Base-by-base conservation (phyloP, 2,329 filamentous ascomycete species). In the Stagonosporopsis cucurbitacearum region DNA sequence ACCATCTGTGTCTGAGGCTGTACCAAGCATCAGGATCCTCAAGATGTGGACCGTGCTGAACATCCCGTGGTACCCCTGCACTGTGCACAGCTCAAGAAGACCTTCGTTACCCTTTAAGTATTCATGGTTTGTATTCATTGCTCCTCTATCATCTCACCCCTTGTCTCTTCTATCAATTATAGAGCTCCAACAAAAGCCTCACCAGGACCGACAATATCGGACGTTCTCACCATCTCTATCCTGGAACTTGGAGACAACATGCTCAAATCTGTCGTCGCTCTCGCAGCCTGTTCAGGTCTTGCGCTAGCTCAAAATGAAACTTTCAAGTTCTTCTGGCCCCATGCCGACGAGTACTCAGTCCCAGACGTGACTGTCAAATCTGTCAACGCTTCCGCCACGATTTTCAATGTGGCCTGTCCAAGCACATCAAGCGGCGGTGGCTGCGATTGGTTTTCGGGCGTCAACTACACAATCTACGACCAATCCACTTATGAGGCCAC, bases 381-480 rank as follows among this genome's bases (percentile, higher is more conserved):
- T n/a, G 47, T 36, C 30, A 36, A 42, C 23, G 30, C 47, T 13
- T 50, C 37, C 13, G 47, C 48, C 6, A 43, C 48, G 30, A 17
- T 43, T 23, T 19, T 50, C 13, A 17, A 32, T 6, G 36, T 32
- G 19, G 32, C 39, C 22, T 43, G 48, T 6, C 20, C 39, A 4
- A 37, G 12, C 4, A 20, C 15, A 4, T 32, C 36, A 17, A 22
- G 17, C 11, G 15, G 6, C 1, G 13, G 12, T 6, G 25, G 12
- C 7, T 45, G 40, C 25, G 30, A 50, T 30, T 50, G 46, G 46
- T 13, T 20, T 2, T 15, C 13, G 6, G 45, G 35, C 22, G 11
- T 50, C n/a, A 22, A 50, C 17, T 42, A 36, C 39, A 43, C 28
- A 7, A 50, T 50, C 39, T 26, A 35, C n/a, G 13, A 50, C 11